phyloP scores from a whole-genome alignment of 805 yeast genomes.

The Ogataea trehalophila region DNA sequence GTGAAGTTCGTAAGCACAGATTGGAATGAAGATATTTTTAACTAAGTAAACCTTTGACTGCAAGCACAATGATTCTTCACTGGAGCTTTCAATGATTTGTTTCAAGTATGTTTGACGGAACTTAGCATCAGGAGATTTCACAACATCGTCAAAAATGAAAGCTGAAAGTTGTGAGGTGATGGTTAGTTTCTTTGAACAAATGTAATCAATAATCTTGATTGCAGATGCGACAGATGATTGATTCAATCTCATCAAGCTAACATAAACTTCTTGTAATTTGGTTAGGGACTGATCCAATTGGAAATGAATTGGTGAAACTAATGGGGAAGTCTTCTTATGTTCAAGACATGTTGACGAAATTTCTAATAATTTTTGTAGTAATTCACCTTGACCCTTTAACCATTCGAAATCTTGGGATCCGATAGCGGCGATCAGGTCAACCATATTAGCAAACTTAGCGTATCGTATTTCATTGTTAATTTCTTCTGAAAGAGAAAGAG shows the following conservation, averaged over 20 bases:
- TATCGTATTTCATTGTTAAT: conserved; percentile 49
- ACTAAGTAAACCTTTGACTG: conserved; percentile 59
- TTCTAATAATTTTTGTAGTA: conserved; percentile 39
- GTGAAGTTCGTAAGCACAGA: conserved; percentile 57
- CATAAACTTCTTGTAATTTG: conserved; percentile 50
- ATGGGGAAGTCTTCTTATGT: conserved; percentile 36
- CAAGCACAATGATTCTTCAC: conserved; percentile 38
- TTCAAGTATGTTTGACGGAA: conserved; percentile 47
- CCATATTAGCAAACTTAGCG: conserved; percentile 64
- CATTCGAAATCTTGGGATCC: conserved; percentile 42
- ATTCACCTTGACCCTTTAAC: conserved; percentile 47
- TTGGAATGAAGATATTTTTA: conserved; percentile 59
- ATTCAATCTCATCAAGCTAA: conserved; percentile 22
- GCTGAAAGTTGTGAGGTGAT: conserved; percentile 47
- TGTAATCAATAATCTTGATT: conserved; percentile 37
- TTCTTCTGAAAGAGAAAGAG: conserved; percentile 43
- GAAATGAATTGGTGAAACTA: conserved; percentile 59
- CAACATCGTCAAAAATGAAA: conserved; percentile 52
- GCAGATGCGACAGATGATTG: conserved; percentile 27
- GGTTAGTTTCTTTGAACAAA: conserved; percentile 42
- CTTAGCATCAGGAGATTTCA: conserved; percentile 42
- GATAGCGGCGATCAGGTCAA: conserved; percentile 59
- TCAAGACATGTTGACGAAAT: conserved; percentile 40
- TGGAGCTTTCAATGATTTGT: conserved; percentile 46
- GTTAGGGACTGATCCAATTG: conserved; percentile 67